Percentiles rank a stretch among this genome's conserved stretches.
These are phyloP conservation scores for Trametes villosa DNA, from an alignment of 768 basidiomycete genomes.

Conservation along the genomic window DNA sequence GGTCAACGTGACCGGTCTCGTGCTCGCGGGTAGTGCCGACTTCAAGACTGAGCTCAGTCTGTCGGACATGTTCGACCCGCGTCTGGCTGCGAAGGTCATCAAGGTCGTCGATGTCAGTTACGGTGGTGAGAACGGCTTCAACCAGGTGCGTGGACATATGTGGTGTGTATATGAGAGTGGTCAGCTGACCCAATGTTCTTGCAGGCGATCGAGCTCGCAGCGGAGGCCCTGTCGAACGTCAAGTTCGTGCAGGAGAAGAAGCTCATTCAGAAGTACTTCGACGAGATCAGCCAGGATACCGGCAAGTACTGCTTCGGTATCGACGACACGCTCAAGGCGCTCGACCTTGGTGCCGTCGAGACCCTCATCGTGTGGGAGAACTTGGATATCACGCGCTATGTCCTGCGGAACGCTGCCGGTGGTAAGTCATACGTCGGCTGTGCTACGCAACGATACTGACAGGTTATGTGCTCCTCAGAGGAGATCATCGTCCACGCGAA, in stretches of 20 bases:
- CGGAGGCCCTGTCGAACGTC: conserved; percentile 95
- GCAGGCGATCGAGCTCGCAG: conserved; percentile 95
- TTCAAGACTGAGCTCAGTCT: conserved; percentile 98
- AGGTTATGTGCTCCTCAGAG: conserved; percentile 51
- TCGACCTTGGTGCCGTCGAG: conserved; percentile 96
- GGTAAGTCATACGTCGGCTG: conserved; percentile 48
- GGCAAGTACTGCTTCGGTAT: conserved; percentile 97
- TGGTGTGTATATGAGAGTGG: neutral
- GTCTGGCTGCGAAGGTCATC: conserved; percentile 90
- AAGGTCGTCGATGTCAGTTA: conserved; percentile 99
- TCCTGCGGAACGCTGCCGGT: conserved; percentile 89
- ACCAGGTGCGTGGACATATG: conserved; percentile 67
- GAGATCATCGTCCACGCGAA: conserved; percentile 78
- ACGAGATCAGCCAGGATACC: conserved; percentile 98
- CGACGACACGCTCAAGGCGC: conserved; percentile 93
- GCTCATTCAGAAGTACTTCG: conserved; percentile 97
- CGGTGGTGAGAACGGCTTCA: conserved; percentile 98
- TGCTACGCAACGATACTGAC: neutral
- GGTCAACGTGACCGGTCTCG: conserved; percentile 95
- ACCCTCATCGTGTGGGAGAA: conserved; percentile 99
- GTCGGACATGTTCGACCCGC: conserved; percentile 93
- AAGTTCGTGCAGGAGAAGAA: conserved; percentile 99
- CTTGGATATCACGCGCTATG: conserved; percentile 86
- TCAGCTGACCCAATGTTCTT: conserved; percentile 1
- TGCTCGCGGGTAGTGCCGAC: conserved; percentile 96